These are phyloP conservation scores for Boletus pseudopeckii DNA, from an alignment of 768 basidiomycete species.

Conservation along the genomic window DNA sequence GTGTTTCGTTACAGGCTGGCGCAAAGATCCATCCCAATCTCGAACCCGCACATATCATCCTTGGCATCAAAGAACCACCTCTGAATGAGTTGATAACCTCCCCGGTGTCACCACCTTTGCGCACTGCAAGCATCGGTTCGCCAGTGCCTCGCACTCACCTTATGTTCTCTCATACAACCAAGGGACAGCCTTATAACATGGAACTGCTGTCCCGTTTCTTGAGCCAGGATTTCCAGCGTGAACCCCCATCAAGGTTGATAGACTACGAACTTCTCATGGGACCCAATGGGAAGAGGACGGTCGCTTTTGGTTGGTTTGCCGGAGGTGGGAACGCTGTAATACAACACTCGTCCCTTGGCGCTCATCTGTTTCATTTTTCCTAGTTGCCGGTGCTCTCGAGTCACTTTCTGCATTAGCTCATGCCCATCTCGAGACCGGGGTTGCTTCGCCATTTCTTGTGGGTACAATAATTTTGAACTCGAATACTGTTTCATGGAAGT, in stretches of 20 bases:
- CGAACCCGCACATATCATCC: slow-evolving; percentile 62
- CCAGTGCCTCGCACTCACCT: slow-evolving; percentile 62
- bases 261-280: slow-evolving; percentile 84
- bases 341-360: not conserved
- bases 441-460: slow-evolving; percentile 82
- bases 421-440: slow-evolving; percentile 70
- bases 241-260: slow-evolving; percentile 51
- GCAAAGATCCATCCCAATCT: slow-evolving; percentile 61
- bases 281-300: slow-evolving; percentile 64
- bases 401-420: slow-evolving; percentile 77
- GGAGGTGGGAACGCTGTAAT: slow-evolving; percentile 53
- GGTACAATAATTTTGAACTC: slow-evolving; percentile 20
- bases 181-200: slow-evolving; percentile 85
- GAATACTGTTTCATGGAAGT: not conserved
- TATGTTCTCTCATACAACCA: slow-evolving; percentile 92
- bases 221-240: slow-evolving; percentile 21
- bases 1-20: slow-evolving; percentile 58
- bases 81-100: slow-evolving; percentile 54
- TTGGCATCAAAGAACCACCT: slow-evolving; percentile 90
- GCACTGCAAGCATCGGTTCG: slow-evolving; percentile 9
- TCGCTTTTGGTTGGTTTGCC: slow-evolving; percentile 91
- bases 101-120: slow-evolving; percentile 32
- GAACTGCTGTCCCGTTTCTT: slow-evolving; percentile 68
- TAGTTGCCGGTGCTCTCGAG: slow-evolving; percentile 84
- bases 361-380: not conserved